Percentiles rank a stretch among this genome's conserved stretches.
phyloP scores from a whole-genome alignment of 768 basidiomycete genomes.

The Albatrellus ellisii region DNA sequence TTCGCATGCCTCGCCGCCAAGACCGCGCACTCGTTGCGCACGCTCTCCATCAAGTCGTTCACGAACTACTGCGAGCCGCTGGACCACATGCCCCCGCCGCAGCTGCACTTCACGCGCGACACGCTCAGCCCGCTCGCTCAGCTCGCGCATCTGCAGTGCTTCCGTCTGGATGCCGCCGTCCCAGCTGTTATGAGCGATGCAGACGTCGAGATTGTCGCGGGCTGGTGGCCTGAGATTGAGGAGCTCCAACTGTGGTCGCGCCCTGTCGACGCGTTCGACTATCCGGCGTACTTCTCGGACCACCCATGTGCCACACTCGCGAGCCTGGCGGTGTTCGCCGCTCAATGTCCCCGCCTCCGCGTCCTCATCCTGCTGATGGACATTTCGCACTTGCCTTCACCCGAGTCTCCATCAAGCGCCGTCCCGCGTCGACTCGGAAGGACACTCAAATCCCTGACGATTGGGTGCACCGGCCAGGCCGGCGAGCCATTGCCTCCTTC shows the following conservation, averaged over 20 bases:
- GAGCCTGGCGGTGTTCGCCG: constrained; percentile 14
- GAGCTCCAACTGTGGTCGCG: constrained; percentile 17
- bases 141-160: constrained; percentile 15
- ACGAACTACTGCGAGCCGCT: constrained; percentile 13
- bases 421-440: constrained; percentile 10
- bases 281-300: constrained; percentile 11
- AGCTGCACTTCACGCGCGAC: constrained; percentile 15
- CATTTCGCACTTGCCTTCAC: constrained; percentile 4
- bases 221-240: constrained; percentile 20
- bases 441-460: constrained; percentile 10
- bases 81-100: constrained; percentile 10
- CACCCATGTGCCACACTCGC: constrained; percentile 15
- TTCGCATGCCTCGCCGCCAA: constrained; percentile 10
- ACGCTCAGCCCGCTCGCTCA: constrained; percentile 17
- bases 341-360: constrained; percentile 15
- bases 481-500: constrained; percentile 8
- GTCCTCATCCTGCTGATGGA: constrained; percentile 15
- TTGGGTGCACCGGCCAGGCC: constrained; percentile 15
- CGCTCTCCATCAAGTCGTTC: constrained; percentile 9
- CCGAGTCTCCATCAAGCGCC: constrained; percentile 1
- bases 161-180: constrained; percentile 15
- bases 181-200: constrained; percentile 17
- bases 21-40: constrained; percentile 5
- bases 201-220: constrained; percentile 16
- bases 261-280: constrained; percentile 12